A percentile compares a stretch with the other conserved stretches of the same genome.
Evolutionary conservation across 2,329 filamentous ascomycete species (phyloP).

Genomic region (Botrytis fragariae): DNA sequence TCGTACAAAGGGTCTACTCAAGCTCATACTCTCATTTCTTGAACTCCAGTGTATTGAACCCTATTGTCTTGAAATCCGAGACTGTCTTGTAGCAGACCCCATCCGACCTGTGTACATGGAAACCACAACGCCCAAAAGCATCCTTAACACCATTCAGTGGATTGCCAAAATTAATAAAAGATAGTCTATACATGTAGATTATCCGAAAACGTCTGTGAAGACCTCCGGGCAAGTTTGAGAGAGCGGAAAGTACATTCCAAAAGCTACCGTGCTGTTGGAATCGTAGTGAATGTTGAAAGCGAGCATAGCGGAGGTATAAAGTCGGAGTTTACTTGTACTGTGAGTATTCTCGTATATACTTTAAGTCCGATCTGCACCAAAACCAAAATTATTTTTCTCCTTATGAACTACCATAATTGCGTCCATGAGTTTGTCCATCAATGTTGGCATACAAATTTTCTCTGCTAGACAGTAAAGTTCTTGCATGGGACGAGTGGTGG

Average conservation of each 20-base stretch:
- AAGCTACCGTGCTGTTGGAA: too few relatives aligned
- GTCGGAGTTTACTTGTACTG: not conserved
- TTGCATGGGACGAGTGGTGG: not conserved
- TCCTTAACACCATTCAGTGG: fast-evolving
- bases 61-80: too few relatives aligned
- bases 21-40: too few relatives aligned
- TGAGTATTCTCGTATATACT: not conserved
- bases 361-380: not conserved
- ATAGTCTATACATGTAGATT: fast-evolving
- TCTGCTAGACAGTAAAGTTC: conserved; percentile 17
- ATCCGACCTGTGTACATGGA: not conserved
- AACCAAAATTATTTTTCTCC: not conserved
- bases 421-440: not conserved
- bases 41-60: too few relatives aligned
- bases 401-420: not conserved
- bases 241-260: not conserved
- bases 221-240: not conserved
- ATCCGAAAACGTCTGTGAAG: not conserved
- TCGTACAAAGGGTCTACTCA: too few relatives aligned
- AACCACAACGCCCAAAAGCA: not conserved
- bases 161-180: fast-evolving
- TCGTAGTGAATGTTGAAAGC: not conserved
- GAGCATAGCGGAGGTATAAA: fast-evolving
- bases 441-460: not conserved
- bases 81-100: not conserved